Evolutionary conservation across 345 rosid genomes (phyloP).

Genomic region (Ceriops zippeliana): DNA sequence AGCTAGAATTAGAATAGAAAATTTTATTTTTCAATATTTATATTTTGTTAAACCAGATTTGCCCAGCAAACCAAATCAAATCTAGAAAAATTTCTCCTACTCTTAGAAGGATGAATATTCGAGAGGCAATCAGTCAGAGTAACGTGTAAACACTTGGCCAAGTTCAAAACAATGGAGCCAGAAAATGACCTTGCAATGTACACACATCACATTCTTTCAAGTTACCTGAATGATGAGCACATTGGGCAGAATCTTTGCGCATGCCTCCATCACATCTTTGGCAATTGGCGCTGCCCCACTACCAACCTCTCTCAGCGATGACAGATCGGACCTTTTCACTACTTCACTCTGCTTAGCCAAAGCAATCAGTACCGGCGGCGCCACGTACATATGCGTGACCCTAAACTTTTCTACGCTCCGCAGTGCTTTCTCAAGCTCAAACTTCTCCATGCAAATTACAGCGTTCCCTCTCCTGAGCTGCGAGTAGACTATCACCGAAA

Average conservation of each 20-base stretch:
- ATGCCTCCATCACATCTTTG: constrained; percentile 80
- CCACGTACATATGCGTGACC: constrained; percentile 68
- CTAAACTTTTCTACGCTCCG: constrained; percentile 47
- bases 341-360: constrained; percentile 54
- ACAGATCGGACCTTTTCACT: constrained; percentile 51
- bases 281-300: constrained; percentile 87
- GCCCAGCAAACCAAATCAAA: too few species aligned
- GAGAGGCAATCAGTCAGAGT: too few species aligned
- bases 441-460: constrained; percentile 44
- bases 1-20: too few species aligned
- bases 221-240: constrained; percentile 57
- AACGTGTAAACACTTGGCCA: too few species aligned
- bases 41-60: too few species aligned
- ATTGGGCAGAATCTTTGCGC: constrained; percentile 55
- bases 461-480: constrained; percentile 34
- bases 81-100: too few species aligned
- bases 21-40: too few species aligned
- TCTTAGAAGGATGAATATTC: too few species aligned
- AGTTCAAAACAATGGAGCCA: too few species aligned
- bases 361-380: constrained; percentile 80
- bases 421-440: constrained; percentile 50
- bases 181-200: too few species aligned
- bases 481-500: constrained; percentile 10
- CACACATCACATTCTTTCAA: too few species aligned
- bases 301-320: constrained; percentile 56